Percentiles rank a stretch among this genome's conserved stretches.
phyloP scores from a whole-genome alignment of 129 eudicot genomes.

The Erigeron canadensis region DNA sequence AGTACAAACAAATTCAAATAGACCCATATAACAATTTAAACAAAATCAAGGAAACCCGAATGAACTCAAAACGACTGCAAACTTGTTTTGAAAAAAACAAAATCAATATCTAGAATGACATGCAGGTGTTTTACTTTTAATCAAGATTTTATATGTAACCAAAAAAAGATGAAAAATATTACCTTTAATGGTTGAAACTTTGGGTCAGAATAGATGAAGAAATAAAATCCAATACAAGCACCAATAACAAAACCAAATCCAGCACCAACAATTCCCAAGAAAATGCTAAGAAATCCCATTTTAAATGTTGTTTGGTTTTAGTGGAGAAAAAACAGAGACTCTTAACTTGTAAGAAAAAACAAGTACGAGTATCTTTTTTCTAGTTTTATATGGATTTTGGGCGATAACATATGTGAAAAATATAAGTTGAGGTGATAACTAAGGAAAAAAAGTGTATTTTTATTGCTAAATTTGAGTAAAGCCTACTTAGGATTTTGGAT shows the following conservation, averaged over 20 bases:
- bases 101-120: not conserved
- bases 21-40: conserved; percentile 13
- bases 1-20: not conserved
- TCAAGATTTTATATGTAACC: not conserved
- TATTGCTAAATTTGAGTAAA: not conserved
- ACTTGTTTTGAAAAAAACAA: not conserved
- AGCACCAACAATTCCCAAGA: conserved; percentile 59
- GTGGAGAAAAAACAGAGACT: conserved; percentile 15
- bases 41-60: not conserved
- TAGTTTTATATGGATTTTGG: not conserved
- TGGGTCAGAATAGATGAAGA: conserved; percentile 63
- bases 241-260: conserved; percentile 60
- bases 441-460: conserved; percentile 2
- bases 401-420: conserved; percentile 29
- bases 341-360: conserved; percentile 20
- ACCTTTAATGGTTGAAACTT: conserved; percentile 50
- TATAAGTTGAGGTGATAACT: not conserved
- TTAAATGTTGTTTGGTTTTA: not conserved
- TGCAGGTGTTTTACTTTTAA: conserved; percentile 12
- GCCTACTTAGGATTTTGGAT: conserved; percentile 8
- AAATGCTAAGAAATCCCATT: conserved; percentile 61
- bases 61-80: not conserved
- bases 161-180: conserved; percentile 7
- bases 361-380: conserved; percentile 5
- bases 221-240: conserved; percentile 59